Conservation (phyloP, 176 grass and related monocot genomes). For the Leersia perrieri region DNA sequence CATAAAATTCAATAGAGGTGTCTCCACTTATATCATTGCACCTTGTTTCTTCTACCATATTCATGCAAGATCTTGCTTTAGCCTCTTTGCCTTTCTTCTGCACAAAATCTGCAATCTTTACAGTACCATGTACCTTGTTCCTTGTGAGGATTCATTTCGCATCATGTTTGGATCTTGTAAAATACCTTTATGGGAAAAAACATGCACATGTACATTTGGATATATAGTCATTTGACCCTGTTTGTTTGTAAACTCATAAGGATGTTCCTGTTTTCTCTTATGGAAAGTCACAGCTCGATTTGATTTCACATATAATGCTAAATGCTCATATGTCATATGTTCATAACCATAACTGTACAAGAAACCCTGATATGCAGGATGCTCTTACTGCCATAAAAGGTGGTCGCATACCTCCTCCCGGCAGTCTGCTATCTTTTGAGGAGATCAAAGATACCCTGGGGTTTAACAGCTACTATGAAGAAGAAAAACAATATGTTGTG, state of each 20-base stretch:
- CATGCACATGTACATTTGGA: not conserved
- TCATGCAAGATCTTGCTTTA: not conserved
- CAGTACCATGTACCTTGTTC: not conserved
- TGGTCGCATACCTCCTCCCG: constrained; percentile 74
- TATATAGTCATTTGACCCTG: not conserved
- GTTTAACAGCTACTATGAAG: constrained; percentile 94
- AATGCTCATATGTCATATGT: not conserved
- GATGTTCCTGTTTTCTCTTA: not conserved
- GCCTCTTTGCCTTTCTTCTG: not conserved
- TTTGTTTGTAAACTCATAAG: not conserved
- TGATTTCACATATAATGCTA: not conserved
- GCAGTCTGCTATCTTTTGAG: constrained; percentile 91
- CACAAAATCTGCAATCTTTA: not conserved
- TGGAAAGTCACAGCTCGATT: not conserved
- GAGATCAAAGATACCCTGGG: constrained; percentile 91
- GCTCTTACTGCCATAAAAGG: constrained; percentile 86
- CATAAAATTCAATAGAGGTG: not conserved
- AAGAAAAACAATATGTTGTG: constrained; percentile 65
- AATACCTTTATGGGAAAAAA: not conserved
- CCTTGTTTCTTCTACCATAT: not conserved
- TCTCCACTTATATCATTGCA: not conserved
- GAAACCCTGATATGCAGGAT: constrained; percentile 53
- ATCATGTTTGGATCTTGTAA: not conserved
- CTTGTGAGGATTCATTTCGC: not conserved
- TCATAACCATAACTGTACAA: not conserved